phyloP scores from a whole-genome alignment of 495 filamentous ascomycete genomes.

The Aspergillus kassunensis region DNA sequence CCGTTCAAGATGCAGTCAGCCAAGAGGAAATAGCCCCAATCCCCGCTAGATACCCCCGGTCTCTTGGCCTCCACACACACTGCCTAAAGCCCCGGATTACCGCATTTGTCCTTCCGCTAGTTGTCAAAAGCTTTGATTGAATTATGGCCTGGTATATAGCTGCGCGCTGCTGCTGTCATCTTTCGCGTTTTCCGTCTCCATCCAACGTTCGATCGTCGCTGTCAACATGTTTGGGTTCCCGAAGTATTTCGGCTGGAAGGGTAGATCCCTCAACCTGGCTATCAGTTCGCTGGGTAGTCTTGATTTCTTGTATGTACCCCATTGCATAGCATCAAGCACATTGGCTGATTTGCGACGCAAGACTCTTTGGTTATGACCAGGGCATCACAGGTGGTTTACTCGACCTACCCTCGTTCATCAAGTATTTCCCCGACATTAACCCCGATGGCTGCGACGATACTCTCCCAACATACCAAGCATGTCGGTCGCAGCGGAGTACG shows the following conservation, averaged over 20 bases:
- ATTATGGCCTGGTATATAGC: conserved; percentile 19
- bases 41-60: neutral
- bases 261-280: conserved; percentile 59
- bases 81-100: conserved; percentile 21
- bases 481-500: conserved; percentile 22
- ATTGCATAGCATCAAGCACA: too few species aligned
- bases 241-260: conserved; percentile 59
- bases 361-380: conserved; percentile 54
- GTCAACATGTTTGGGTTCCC: conserved; percentile 38
- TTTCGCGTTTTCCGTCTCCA: neutral
- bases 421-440: conserved; percentile 49
- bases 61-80: conserved; percentile 7
- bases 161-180: conserved; percentile 14
- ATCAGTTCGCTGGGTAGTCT: conserved; percentile 64
- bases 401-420: conserved; percentile 49
- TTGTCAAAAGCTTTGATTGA: neutral
- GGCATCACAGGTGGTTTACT: conserved; percentile 56
- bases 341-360: conserved; percentile 2
- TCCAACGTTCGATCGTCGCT: conserved; percentile 8
- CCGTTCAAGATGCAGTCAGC: too few species aligned
- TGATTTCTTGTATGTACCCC: conserved; percentile 61
- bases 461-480: neutral
- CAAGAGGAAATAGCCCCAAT: neutral
- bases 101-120: conserved; percentile 19
- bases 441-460: too few species aligned